A percentile compares a stretch with the other conserved stretches of the same genome.
These are phyloP conservation scores for Pseudocercospora fijiensis DNA, from an alignment of 2,329 filamentous ascomycete species.

Conservation along the genomic window DNA sequence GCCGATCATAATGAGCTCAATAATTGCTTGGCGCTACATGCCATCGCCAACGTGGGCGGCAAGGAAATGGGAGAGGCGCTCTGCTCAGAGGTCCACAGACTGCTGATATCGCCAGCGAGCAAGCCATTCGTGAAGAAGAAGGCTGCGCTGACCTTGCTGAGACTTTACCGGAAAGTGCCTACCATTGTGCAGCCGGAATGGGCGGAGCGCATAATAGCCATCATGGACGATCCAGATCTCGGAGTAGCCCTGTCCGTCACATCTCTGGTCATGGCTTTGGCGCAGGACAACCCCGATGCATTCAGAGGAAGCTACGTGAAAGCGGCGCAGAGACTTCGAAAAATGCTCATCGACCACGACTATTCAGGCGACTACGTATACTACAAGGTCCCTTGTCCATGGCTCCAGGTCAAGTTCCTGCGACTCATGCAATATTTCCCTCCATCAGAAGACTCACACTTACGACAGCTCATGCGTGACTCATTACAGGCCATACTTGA, in stretches of 20 bases:
- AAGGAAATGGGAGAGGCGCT: conserved; percentile 96
- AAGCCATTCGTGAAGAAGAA: conserved; percentile 99
- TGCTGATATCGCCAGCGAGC: conserved; percentile 89
- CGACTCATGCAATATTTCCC: conserved; percentile 93
- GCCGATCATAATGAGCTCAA: conserved; percentile 94
- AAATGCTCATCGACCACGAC: conserved; percentile 86
- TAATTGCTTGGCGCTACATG: conserved; percentile 94
- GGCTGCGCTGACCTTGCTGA: conserved; percentile 86
- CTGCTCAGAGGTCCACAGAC: conserved; percentile 84
- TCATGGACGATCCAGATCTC: conserved; percentile 95
- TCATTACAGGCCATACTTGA: conserved; percentile 90
- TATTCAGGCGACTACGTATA: conserved; percentile 91
- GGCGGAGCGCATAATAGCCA: conserved; percentile 96
- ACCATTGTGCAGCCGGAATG: conserved; percentile 94
- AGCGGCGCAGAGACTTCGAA: conserved; percentile 83
- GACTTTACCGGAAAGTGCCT: conserved; percentile 90
- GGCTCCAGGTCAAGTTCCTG: conserved; percentile 94
- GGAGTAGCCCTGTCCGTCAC: conserved; percentile 94
- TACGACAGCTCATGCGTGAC: conserved; percentile 87
- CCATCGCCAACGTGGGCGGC: conserved; percentile 95
- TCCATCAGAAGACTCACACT: conserved; percentile 89
- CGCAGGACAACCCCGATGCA: conserved; percentile 89
- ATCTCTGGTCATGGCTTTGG: conserved; percentile 88
- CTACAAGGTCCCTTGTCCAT: conserved; percentile 99
- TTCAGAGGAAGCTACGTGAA: conserved; percentile 95